Conservation (phyloP, 2,329 filamentous ascomycete species). For the Pezicula rhizophila region DNA sequence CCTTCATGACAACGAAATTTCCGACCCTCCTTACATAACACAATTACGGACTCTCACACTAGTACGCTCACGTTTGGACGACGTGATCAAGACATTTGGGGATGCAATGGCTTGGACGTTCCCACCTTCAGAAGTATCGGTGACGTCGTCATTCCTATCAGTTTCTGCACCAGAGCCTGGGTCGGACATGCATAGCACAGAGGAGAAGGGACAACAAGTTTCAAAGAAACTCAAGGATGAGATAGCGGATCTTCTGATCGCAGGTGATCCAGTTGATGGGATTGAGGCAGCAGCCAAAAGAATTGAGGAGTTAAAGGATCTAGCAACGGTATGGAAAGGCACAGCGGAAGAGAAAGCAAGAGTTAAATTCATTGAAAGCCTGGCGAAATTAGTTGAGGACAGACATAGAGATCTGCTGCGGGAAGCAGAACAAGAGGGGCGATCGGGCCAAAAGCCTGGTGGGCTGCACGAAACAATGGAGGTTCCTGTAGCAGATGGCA, state of each 20-base stretch:
- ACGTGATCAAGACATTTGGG: slow-evolving; percentile 85
- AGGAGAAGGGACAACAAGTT: slow-evolving; percentile 84
- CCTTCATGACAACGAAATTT: slow-evolving; percentile 13
- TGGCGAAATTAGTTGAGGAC: slow-evolving; percentile 82
- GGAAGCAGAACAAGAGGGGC: slow-evolving; percentile 24
- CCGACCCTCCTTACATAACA: slow-evolving; percentile 63
- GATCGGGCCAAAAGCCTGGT: slow-evolving; percentile 19
- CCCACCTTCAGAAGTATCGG: slow-evolving; percentile 78
- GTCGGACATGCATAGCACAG: slow-evolving; percentile 59
- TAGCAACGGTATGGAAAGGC: slow-evolving; percentile 86
- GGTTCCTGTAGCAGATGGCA: slow-evolving; percentile 13
- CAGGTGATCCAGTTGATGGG: slow-evolving; percentile 55
- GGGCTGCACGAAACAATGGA: slow-evolving; percentile 17
- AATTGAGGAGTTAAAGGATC: slow-evolving; percentile 69
- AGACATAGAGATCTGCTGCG: slow-evolving; percentile 30
- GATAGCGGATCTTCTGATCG: slow-evolving; percentile 60
- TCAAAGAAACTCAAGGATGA: slow-evolving; percentile 65
- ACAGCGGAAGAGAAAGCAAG: slow-evolving; percentile 90
- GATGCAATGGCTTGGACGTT: slow-evolving; percentile 94
- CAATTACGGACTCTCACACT: slow-evolving; percentile 77
- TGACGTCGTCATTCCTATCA: slow-evolving; percentile 80
- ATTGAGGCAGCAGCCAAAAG: slow-evolving; percentile 67
- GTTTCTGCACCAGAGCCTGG: slow-evolving; percentile 79
- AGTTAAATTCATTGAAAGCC: slow-evolving; percentile 70
- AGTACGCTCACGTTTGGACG: slow-evolving; percentile 78